Conservation (phyloP, 2,329 filamentous ascomycete genomes). For the Furcasterigmium furcatum region DNA sequence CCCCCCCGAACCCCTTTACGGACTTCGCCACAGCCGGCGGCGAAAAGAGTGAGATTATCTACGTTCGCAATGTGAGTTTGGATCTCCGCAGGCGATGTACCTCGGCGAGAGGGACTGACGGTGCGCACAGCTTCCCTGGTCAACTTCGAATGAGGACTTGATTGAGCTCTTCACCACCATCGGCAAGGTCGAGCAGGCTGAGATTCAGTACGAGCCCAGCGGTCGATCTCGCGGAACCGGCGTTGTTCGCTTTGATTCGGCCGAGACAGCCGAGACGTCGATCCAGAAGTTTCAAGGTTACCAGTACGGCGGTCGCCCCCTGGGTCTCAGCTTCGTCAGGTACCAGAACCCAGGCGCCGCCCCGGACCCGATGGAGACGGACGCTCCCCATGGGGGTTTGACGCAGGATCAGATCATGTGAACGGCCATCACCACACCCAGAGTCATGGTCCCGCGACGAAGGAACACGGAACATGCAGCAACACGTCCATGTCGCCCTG, state of each 20-base stretch:
- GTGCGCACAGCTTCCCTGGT: conserved; percentile 79
- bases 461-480: too few species aligned
- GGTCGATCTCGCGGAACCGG: conserved; percentile 92
- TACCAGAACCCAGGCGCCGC: conserved; percentile 68
- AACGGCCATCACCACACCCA: conserved; percentile 1
- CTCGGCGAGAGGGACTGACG: too few species aligned
- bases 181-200: conserved; percentile 96
- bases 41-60: conserved; percentile 81
- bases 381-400: conserved; percentile 64
- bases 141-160: conserved; percentile 96
- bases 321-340: conserved; percentile 91
- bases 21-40: conserved; percentile 86
- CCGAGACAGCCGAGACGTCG: conserved; percentile 84
- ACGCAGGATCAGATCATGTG: conserved; percentile 99
- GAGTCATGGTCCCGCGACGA: too few species aligned
- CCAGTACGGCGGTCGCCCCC: conserved; percentile 91
- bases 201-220: conserved; percentile 97
- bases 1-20: conserved; percentile 85
- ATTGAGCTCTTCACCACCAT: conserved; percentile 97
- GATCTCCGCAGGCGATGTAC: not conserved
- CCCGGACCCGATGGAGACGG: conserved; percentile 77
- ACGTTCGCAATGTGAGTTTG: conserved; percentile 87
- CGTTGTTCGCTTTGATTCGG: conserved; percentile 88
- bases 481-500: too few species aligned
- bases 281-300: conserved; percentile 98